phyloP scores from a whole-genome alignment of 305 asterid genomes.

The Rubia peregrina region DNA sequence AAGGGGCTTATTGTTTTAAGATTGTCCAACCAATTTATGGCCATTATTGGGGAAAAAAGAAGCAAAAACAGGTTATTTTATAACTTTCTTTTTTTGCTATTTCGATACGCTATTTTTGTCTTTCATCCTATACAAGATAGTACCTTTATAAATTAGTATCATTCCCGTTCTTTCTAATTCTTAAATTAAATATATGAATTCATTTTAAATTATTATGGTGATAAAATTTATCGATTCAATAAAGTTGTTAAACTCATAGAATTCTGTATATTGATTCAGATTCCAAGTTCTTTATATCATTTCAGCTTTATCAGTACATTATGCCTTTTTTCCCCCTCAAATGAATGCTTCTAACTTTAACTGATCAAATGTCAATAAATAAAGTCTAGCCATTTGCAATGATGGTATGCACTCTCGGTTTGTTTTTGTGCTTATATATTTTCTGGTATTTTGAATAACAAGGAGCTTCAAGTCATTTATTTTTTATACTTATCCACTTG shows the following conservation, averaged over 20 bases:
- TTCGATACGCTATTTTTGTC: not conserved
- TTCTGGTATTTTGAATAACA: not conserved
- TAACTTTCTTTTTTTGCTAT: not conserved
- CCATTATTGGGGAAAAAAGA: not conserved
- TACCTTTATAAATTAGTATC: not conserved
- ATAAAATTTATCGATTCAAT: not conserved
- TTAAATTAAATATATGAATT: not conserved
- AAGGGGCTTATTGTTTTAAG: not conserved
- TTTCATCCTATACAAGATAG: not conserved
- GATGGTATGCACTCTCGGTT: not conserved
- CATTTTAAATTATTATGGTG: not conserved
- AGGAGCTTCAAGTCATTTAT: not conserved
- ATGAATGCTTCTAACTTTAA: not conserved
- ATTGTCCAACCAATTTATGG: not conserved
- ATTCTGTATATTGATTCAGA: too few species aligned
- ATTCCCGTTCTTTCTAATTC: not conserved
- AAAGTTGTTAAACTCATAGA: too few species aligned
- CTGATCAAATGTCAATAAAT: not conserved
- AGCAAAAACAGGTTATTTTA: too few species aligned
- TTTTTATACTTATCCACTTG: conserved; percentile 18
- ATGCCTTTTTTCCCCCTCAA: not conserved
- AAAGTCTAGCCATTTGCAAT: conserved; percentile 1
- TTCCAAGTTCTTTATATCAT: not conserved
- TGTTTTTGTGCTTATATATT: not conserved
- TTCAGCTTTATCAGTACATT: not conserved